Evolutionary conservation across 257 asterid genomes (phyloP), one percentile per base, ranked within the genome.

Genomic region (Buddleja alternifolia): DNA sequence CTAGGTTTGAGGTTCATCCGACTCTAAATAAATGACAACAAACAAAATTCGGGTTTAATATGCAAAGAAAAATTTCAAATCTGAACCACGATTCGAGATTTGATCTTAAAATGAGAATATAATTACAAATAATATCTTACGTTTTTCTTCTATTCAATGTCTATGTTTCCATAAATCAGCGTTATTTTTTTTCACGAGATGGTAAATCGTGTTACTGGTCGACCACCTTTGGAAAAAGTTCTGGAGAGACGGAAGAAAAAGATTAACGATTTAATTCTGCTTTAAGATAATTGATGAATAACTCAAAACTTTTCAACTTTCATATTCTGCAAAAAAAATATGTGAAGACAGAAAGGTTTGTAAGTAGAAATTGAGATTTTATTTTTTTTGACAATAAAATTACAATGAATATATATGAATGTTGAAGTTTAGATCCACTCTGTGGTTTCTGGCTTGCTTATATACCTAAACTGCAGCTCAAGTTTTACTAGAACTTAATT

Each of bases 161-260:
- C 5, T 29, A 29, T 29, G 34, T 29, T 29, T 5, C 34, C 2
- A 29, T 1, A 29, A 29, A 29, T 5, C 3, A 12, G 8, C 20
- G 10, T 10, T 9, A 23, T 11, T n/a, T n/a, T n/a, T 55, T 12
- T 14, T 4, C 66, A 52, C 71, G 37, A 65, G 46, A 42, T 48
- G 8, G 53, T 50, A 15, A 54, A 16, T 61, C 42, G 10, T 60
- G 56, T 66, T 58, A 64, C 88, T 85, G 98, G 98, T 15, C 85
- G 98, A 50, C 95, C 98, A 14, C 93, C 96, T 57, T 54, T 92
- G 29, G 94, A 89, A 74, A 83, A 84, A 82, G 97, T 87, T 81
- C 29, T 92, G 75, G 89, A 80, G 75, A 84, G 86, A 17, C 80
- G 95, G 71, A 84, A 78, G 82, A 84, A 82, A 63, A 86, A 87